These are phyloP conservation scores for Micractinium conductrix DNA, from an alignment of 139 green algal species.

Conservation along the genomic window DNA sequence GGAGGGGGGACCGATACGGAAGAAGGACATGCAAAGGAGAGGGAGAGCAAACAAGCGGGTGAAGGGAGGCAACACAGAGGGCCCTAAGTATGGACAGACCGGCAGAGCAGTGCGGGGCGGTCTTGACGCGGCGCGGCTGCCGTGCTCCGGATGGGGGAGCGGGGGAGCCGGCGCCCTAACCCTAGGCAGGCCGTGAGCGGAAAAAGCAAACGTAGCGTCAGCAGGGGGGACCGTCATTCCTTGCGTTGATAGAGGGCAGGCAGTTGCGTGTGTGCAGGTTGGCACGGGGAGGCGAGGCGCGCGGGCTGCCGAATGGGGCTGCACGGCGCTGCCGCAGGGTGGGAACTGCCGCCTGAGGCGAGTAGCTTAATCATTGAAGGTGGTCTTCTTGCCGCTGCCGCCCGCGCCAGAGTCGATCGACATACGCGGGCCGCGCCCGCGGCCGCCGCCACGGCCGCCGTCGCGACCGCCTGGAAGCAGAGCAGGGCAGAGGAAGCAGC, in stretches of 20 bases:
- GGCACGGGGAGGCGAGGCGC: too few species aligned
- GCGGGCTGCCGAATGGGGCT: too few species aligned
- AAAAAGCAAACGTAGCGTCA: not conserved
- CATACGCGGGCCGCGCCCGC: slow-evolving; percentile 51
- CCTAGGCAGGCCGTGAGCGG: not conserved
- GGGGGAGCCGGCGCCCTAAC: not conserved
- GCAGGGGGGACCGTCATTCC: not conserved
- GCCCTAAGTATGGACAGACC: too few species aligned
- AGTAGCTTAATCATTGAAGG: slow-evolving; percentile 57
- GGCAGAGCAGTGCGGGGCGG: not conserved
- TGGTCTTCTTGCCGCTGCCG: slow-evolving; percentile 62
- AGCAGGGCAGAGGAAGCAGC: not conserved
- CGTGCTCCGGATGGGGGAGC: not conserved
- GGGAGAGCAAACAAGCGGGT: too few species aligned
- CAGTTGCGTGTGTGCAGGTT: too few species aligned
- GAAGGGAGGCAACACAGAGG: too few species aligned
- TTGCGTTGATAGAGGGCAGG: too few species aligned
- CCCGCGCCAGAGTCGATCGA: slow-evolving; percentile 53
- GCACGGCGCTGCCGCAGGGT: too few species aligned
- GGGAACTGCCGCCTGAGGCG: too few species aligned
- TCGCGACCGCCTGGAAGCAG: slow-evolving; percentile 9
- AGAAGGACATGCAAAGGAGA: too few species aligned
- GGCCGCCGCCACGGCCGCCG: slow-evolving; percentile 44
- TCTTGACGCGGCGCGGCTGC: not conserved
- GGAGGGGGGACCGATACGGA: too few species aligned